Evolutionary conservation across 75 land plant genomes (phyloP).

Genomic region (Pseudotsuga menziesii): DNA sequence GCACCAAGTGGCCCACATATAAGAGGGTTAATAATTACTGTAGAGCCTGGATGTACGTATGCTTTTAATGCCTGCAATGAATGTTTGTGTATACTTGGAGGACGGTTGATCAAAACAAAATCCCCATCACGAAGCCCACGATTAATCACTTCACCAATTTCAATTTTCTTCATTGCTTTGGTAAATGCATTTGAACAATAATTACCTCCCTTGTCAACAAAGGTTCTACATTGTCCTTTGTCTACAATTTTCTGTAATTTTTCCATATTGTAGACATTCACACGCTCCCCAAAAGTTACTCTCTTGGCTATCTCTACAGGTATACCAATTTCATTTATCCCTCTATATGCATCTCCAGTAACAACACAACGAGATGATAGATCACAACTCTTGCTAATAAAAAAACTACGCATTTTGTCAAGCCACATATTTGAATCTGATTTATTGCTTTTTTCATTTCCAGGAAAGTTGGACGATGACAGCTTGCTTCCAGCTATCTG

Average conservation of each 20-base stretch:
- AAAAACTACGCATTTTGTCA: constrained; percentile 56
- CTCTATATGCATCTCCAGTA: constrained; percentile 75
- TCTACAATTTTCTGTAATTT: constrained; percentile 66
- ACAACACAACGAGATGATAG: constrained; percentile 78
- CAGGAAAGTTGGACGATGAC: constrained; percentile 24
- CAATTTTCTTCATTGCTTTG: constrained; percentile 35
- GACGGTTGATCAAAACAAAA: constrained; percentile 74
- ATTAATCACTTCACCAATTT: constrained; percentile 72
- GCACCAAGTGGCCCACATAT: constrained; percentile 85
- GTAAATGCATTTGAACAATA: constrained; percentile 41
- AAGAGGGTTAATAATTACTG: constrained; percentile 79
- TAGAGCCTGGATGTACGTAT: constrained; percentile 50
- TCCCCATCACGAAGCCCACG: constrained; percentile 82
- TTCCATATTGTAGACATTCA: constrained; percentile 43
- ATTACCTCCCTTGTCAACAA: constrained; percentile 30
- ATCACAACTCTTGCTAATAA: constrained; percentile 75
- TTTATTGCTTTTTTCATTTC: constrained; percentile 25
- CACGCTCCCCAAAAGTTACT: constrained; percentile 77
- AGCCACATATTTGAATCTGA: constrained; percentile 59
- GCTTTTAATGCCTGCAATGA: constrained; percentile 76
- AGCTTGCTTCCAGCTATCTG: constrained; percentile 30
- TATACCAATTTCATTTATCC: constrained; percentile 69
- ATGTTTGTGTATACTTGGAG: constrained; percentile 90
- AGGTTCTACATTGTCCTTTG: constrained; percentile 37
- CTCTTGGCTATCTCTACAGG: constrained; percentile 71